A percentile compares a stretch with the other conserved stretches of the same genome.
These are phyloP conservation scores for Kazachstania psychrophila DNA, from an alignment of 805 yeast species.

Conservation along the genomic window DNA sequence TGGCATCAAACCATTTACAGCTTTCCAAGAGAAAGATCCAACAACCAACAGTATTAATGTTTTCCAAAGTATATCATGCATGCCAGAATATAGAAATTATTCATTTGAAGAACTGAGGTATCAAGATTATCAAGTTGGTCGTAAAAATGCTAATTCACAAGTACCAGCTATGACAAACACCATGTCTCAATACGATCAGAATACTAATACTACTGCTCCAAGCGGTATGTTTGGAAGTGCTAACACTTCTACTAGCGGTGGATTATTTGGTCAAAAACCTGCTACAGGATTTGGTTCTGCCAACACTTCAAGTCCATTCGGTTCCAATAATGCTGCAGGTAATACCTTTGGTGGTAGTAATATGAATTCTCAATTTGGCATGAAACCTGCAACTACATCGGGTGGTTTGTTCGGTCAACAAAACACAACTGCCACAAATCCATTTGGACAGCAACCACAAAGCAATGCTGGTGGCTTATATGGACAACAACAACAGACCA, in stretches of 20 bases:
- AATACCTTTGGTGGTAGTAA: slow-evolving; percentile 6
- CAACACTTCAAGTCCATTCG: slow-evolving; percentile 4
- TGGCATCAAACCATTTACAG: slow-evolving; percentile 56
- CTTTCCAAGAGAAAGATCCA: slow-evolving; percentile 63
- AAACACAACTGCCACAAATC: slow-evolving; percentile 3
- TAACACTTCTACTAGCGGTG: slow-evolving; percentile 10
- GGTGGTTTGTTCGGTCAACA: slow-evolving; percentile 31
- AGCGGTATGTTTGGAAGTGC: background rate
- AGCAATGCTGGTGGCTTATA: slow-evolving; percentile 32
- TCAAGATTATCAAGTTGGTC: slow-evolving; percentile 74
- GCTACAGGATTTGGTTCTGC: slow-evolving; percentile 24
- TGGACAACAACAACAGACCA: slow-evolving; percentile 28
- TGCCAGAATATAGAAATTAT: slow-evolving; percentile 81
- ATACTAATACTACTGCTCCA: slow-evolving; percentile 3
- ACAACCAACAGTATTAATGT: slow-evolving; percentile 44
- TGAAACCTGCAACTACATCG: slow-evolving; percentile 23
- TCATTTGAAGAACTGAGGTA: slow-evolving; percentile 83
- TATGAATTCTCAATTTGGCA: slow-evolving; percentile 30
- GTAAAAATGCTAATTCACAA: slow-evolving; percentile 16
- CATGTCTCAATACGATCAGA: slow-evolving; percentile 14
- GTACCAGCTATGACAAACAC: background rate
- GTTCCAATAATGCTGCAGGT: slow-evolving; percentile 2
- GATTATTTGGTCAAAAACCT: slow-evolving; percentile 22
- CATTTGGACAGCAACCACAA: slow-evolving; percentile 2
- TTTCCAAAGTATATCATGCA: slow-evolving; percentile 68